These are phyloP conservation scores for Boehmeria nivea DNA, from an alignment of 306 rosid species.

Conservation along the genomic window DNA sequence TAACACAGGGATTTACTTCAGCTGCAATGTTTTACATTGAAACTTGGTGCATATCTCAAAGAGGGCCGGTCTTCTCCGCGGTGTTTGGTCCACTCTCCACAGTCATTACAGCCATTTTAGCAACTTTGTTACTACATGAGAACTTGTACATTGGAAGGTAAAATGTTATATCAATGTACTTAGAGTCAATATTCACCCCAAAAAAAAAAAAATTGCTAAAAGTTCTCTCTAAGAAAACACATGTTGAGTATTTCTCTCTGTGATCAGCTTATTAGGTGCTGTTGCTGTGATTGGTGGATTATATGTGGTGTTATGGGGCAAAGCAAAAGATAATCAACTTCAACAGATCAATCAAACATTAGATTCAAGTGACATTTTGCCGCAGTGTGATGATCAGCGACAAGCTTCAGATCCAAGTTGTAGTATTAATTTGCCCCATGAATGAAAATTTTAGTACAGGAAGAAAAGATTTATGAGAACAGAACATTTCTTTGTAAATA, in stretches of 20 bases:
- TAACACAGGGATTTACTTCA: slow-evolving; percentile 50
- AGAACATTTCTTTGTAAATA: no score
- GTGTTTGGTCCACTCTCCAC: slow-evolving; percentile 66
- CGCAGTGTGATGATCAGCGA: no score
- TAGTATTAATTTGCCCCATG: no score
- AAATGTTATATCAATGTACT: not conserved
- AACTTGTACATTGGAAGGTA: slow-evolving; percentile 58
- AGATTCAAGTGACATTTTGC: no score
- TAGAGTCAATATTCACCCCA: no score
- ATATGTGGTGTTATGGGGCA: slow-evolving; percentile 12
- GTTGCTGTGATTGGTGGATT: slow-evolving; percentile 15
- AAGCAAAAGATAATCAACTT: slow-evolving; percentile 3
- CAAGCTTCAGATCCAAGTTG: no score
- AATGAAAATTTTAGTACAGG: no score
- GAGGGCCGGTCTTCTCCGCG: slow-evolving; percentile 62
- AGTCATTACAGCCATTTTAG: slow-evolving; percentile 46
- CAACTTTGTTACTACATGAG: slow-evolving; percentile 44
- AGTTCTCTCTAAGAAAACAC: no score
- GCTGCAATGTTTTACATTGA: slow-evolving; percentile 47
- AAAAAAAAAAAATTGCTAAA: no score
- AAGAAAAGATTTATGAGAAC: no score
- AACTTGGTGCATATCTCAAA: slow-evolving; percentile 58
- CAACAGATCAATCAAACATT: no score
- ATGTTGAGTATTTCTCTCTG: not conserved
- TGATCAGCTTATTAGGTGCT: not conserved